Conservation (phyloP, 2,329 filamentous ascomycete genomes). For the Fusarium subtropicale region DNA sequence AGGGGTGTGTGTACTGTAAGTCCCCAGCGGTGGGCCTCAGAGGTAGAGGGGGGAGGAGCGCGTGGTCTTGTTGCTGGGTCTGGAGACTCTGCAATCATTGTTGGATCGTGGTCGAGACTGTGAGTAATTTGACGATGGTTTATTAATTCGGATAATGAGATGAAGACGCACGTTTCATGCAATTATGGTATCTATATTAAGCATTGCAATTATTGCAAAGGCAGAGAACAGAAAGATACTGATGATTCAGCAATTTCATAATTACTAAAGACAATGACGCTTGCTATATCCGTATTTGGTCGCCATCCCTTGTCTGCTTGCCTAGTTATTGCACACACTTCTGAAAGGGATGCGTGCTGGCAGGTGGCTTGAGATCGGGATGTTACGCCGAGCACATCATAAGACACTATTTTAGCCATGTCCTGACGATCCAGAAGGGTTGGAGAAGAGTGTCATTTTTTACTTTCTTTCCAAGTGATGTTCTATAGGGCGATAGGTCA, state of each 20-base stretch:
- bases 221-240: not conserved
- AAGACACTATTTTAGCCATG: constrained; percentile 18
- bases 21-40: constrained; percentile 6
- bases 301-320: not conserved
- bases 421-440: constrained; percentile 10
- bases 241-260: not conserved
- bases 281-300: not conserved
- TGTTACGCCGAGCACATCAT: constrained; percentile 25
- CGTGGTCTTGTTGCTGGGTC: constrained; percentile 35
- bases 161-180: not conserved
- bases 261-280: constrained; percentile 4
- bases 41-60: constrained; percentile 17
- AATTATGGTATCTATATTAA: not conserved
- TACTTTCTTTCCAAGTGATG: constrained; percentile 1
- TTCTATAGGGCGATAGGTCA: not conserved
- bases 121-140: constrained; percentile 33
- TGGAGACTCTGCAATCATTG: constrained; percentile 35
- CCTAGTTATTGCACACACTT: not conserved
- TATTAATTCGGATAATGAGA: constrained; percentile 7
- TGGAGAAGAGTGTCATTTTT: constrained; percentile 19
- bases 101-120: constrained; percentile 38
- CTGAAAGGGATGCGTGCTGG: constrained; percentile 17
- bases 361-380: constrained; percentile 8
- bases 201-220: not conserved
- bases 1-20: constrained; percentile 27